Evolutionary conservation across 2,329 filamentous ascomycete species (phyloP).

Genomic region (Botrytis cinerea): DNA sequence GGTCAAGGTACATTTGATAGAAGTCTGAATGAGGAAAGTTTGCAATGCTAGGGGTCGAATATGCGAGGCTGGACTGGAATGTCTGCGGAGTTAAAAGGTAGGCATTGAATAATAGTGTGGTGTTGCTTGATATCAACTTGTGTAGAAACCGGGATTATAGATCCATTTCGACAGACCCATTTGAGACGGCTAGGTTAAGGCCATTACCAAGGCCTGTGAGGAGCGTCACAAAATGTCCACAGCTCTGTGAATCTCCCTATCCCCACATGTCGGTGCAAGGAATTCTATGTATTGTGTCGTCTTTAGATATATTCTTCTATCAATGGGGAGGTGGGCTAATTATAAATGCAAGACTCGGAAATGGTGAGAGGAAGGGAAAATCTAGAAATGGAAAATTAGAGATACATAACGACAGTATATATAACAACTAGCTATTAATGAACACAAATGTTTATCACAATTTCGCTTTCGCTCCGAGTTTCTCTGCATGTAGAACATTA

Average conservation of each 20-base stretch:
- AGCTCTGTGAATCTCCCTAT: neutral
- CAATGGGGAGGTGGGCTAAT: neutral
- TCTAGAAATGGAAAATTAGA: neutral
- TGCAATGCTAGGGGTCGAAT: neutral
- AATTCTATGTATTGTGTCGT: fast-evolving
- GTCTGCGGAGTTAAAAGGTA: no score
- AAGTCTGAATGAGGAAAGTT: fast-evolving
- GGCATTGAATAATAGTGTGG: neutral
- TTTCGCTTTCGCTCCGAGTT: neutral
- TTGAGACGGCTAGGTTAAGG: neutral
- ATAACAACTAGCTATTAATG: neutral
- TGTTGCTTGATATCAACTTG: neutral
- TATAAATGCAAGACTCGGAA: neutral
- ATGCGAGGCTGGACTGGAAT: neutral
- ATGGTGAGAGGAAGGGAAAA: neutral
- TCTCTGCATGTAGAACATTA: neutral
- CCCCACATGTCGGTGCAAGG: neutral
- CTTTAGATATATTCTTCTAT: neutral
- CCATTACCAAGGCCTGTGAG: no score
- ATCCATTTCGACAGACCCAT: neutral
- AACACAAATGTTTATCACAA: neutral
- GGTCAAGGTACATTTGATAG: neutral
- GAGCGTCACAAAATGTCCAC: no score
- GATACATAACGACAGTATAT: neutral
- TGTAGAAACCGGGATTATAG: neutral